These are phyloP conservation scores for Scorias spongiosa DNA, from an alignment of 2,329 filamentous ascomycete species.

Conservation along the genomic window DNA sequence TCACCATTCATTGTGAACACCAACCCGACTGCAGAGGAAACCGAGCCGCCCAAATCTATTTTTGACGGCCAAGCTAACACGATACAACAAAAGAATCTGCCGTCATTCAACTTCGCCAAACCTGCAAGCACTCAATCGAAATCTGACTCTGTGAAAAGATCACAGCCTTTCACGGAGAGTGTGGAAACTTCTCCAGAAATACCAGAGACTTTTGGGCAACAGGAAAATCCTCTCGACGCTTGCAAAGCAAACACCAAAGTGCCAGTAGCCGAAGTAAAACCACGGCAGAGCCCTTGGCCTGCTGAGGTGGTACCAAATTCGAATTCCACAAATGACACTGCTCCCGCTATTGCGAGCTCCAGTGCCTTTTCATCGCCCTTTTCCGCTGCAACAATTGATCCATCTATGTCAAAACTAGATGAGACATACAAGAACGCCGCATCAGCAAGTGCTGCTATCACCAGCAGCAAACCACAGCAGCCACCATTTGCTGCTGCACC, in stretches of 20 bases:
- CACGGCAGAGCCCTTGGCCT: no score
- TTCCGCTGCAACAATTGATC: not conserved
- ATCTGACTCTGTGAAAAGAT: not conserved
- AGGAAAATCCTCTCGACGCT: no score
- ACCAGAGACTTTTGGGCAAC: not conserved
- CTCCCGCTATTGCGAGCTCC: not conserved
- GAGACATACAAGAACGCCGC: not conserved
- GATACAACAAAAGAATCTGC: not conserved
- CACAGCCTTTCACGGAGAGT: not conserved
- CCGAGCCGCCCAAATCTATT: not conserved
- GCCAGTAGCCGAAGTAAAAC: no score
- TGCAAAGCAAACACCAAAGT: no score
- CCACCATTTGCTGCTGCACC: slow-evolving; percentile 1
- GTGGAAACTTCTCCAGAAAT: not conserved
- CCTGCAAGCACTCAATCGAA: not conserved
- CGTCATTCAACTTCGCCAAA: slow-evolving; percentile 1
- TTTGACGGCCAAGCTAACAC: not conserved
- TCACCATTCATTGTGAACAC: not conserved
- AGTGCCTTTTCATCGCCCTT: not conserved
- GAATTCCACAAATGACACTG: not conserved
- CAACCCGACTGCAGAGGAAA: not conserved
- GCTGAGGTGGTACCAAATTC: no score
- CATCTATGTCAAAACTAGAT: not conserved
- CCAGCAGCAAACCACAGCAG: not conserved
- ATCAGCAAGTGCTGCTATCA: not conserved